Percentiles rank a stretch among this genome's conserved stretches.
Conservation (phyloP, 495 filamentous ascomycete species). For the Lasiosphaeria miniovina region DNA sequence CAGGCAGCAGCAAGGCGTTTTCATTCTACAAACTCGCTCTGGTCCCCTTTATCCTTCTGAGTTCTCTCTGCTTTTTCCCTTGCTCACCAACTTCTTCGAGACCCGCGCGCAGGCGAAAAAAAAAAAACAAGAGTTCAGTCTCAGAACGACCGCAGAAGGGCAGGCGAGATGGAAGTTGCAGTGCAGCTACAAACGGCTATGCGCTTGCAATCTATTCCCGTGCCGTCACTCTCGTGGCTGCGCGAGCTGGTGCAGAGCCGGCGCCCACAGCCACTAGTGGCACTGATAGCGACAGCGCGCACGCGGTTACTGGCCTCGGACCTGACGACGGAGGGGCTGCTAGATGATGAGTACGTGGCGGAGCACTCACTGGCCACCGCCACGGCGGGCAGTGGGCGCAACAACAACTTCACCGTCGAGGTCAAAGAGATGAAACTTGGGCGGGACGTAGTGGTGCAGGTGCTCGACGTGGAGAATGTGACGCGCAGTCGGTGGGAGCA, state of each 20-base stretch:
- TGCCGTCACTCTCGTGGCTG: slow-evolving; percentile 41
- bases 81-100: too few species aligned
- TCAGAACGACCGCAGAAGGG: background rate
- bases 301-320: slow-evolving; percentile 78
- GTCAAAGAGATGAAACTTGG: slow-evolving; percentile 53
- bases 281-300: slow-evolving; percentile 73
- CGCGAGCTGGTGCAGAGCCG: slow-evolving; percentile 28
- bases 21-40: too few species aligned
- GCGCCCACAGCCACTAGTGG: slow-evolving; percentile 58
- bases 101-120: too few species aligned
- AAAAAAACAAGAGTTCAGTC: too few species aligned
- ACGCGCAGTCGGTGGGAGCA: slow-evolving; percentile 75
- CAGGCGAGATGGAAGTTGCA: slow-evolving; percentile 21
- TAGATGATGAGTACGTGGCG: slow-evolving; percentile 36
- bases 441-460: slow-evolving; percentile 69
- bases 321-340: slow-evolving; percentile 59
- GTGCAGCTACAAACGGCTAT: slow-evolving; percentile 38
- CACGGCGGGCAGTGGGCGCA: slow-evolving; percentile 17
- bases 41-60: too few species aligned
- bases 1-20: too few species aligned
- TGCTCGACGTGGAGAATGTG: slow-evolving; percentile 81
- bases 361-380: slow-evolving; percentile 57
- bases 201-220: slow-evolving; percentile 32
- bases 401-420: slow-evolving; percentile 6
- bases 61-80: too few species aligned